Evolutionary conservation across 2,329 filamentous ascomycete species (phyloP).

Genomic region (Penicillium hesseltinei): DNA sequence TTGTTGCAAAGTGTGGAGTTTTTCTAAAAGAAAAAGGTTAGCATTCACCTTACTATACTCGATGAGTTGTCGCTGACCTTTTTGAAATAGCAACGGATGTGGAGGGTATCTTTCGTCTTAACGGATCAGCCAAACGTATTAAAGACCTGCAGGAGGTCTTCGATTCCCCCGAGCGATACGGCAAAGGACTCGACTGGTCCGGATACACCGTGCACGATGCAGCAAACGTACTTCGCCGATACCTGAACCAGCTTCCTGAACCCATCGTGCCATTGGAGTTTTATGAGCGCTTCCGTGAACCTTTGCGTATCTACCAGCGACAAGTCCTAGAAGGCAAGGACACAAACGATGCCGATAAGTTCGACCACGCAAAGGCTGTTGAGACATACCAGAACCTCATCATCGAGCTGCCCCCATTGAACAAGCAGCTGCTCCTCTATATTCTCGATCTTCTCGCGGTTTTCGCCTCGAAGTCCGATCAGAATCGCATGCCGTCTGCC

Average conservation of each 20-base stretch:
- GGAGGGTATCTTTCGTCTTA: constrained; percentile 94
- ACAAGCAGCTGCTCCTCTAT: constrained; percentile 90
- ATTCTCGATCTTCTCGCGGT: constrained; percentile 94
- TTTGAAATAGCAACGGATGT: constrained; percentile 72
- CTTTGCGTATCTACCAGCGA: constrained; percentile 66
- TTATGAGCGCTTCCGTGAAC: constrained; percentile 86
- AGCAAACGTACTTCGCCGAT: constrained; percentile 90
- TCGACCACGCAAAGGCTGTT: constrained; percentile 74
- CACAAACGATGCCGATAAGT: constrained; percentile 67
- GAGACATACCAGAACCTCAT: constrained; percentile 83
- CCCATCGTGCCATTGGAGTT: constrained; percentile 93
- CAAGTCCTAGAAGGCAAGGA: constrained; percentile 70
- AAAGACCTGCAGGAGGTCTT: constrained; percentile 92
- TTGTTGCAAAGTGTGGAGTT: constrained; percentile 96
- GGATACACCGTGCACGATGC: constrained; percentile 98
- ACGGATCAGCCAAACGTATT: constrained; percentile 95
- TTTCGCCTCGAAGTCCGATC: constrained; percentile 92
- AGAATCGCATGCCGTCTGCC: constrained; percentile 94
- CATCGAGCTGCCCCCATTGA: constrained; percentile 86
- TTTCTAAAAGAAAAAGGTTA: constrained; percentile 96
- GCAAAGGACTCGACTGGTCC: constrained; percentile 94
- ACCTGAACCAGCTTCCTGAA: constrained; percentile 93
- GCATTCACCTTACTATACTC: constrained; percentile 34
- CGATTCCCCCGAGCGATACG: constrained; percentile 91
- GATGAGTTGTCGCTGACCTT: constrained; percentile 25